Evolutionary conservation across 768 basidiomycete genomes (phyloP), one percentile per base, ranked within the genome.

Genomic region (Podaxis rugospora): DNA sequence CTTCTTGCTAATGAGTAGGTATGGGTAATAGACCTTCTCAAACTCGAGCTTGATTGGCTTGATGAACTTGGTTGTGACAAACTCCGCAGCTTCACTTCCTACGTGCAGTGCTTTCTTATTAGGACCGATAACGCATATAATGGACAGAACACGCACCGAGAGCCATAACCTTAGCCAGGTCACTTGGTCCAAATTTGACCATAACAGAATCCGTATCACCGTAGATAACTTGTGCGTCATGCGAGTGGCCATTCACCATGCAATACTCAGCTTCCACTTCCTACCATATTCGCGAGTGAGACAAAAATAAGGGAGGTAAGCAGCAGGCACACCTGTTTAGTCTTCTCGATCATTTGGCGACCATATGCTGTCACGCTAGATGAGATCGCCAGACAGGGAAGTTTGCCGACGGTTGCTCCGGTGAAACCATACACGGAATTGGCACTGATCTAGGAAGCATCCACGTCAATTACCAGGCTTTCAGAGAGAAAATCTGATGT

Each of bases 391-490:
- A 98, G 79, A 78, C 97, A 99, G 3, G 97, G 95, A 14, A 99
- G 78, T 74, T 98, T 98, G 58, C 97, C 97, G 65, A 98, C 83
- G 0, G 97, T 98, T 0, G 97, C 97, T 40, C 97, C 97, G 5
- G 97, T 98, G 71, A 99, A 98, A 27, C 97, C 97, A 66, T 99
- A 99, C 27, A 99, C 96, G 1, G 97, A 99, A 74, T 98, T 99
- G 27, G 97, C 97, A 70, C 92, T 94, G 72, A 99, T 93, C 95
- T 98, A 46, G 55, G n/a, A 32, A 7, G 51, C 23, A 25, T 11
- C 13, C 18, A 49, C 14, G 21, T 27, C 10, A 49, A 25, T 23
- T 13, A 27, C 25, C 13, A 21, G 18, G 13, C 3, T 49, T 23
- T 23, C 5, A 18, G n/a, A 7, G 6, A 18, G 47, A 9, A 47